phyloP scores from a whole-genome alignment of 176 grass and related monocot species.

The Zoysia pacifica region DNA sequence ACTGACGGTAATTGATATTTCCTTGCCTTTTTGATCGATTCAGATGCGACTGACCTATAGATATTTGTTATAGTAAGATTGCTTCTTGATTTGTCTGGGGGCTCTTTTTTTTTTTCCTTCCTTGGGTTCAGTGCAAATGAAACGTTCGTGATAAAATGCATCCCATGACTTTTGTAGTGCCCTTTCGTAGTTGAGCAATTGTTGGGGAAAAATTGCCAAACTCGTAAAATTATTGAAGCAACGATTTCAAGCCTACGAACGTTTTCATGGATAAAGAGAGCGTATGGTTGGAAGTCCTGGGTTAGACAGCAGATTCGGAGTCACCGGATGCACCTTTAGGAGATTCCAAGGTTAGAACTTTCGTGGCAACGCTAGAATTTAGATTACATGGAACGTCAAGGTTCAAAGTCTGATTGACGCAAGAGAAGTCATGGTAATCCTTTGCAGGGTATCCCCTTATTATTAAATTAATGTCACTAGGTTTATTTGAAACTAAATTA shows the following conservation, averaged over 20 bases:
- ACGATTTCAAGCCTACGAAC: background rate
- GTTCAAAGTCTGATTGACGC: no score
- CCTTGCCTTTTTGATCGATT: background rate
- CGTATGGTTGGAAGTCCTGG: slow-evolving; percentile 7
- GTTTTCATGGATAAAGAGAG: slow-evolving; percentile 9
- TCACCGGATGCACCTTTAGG: background rate
- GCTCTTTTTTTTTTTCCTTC: background rate
- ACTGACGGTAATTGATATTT: slow-evolving; percentile 38
- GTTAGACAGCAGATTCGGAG: background rate
- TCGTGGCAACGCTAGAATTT: background rate
- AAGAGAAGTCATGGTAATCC: no score
- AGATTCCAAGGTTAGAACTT: slow-evolving; percentile 13
- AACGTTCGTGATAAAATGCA: background rate
- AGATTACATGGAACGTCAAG: background rate
- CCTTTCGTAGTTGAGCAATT: background rate
- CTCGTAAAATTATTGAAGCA: background rate
- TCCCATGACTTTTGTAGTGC: no score
- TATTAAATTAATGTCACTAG: no score
- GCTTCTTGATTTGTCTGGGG: background rate
- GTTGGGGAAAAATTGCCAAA: background rate
- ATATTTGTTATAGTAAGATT: background rate
- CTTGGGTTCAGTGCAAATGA: background rate
- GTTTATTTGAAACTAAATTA: no score
- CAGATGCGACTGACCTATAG: background rate
- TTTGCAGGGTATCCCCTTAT: no score